phyloP scores from a whole-genome alignment of 2,329 filamentous ascomycete genomes.

The Aspergillus transmontanensis region DNA sequence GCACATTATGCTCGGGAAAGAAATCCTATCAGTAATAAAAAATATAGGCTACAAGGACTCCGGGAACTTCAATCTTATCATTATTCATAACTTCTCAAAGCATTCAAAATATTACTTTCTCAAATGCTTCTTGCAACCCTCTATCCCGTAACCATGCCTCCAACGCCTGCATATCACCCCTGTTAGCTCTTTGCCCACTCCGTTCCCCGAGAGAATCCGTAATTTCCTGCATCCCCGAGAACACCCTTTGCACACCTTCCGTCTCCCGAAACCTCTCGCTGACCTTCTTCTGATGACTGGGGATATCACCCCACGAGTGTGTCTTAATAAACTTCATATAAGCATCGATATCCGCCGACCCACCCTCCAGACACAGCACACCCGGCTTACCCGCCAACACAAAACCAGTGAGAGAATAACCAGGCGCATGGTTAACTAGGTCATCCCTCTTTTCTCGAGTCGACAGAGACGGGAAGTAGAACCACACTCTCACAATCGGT shows the following conservation, averaged over 20 bases:
- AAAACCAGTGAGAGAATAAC: slow-evolving; percentile 60
- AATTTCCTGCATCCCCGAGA: slow-evolving; percentile 36
- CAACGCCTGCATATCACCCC: slow-evolving; percentile 39
- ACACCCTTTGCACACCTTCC: slow-evolving; percentile 44
- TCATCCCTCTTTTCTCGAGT: slow-evolving; percentile 62
- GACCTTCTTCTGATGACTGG: slow-evolving; percentile 64
- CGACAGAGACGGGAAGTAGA: slow-evolving; percentile 65
- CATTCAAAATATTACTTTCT: slow-evolving; percentile 33
- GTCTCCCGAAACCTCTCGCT: slow-evolving; percentile 51
- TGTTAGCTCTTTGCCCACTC: slow-evolving; percentile 36
- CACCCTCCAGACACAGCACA: slow-evolving; percentile 38
- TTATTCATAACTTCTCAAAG: not conserved
- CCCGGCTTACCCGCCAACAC: slow-evolving; percentile 64
- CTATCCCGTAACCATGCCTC: slow-evolving; percentile 31
- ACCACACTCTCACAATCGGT: slow-evolving; percentile 58
- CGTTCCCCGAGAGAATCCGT: slow-evolving; percentile 36
- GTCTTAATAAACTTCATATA: slow-evolving; percentile 68
- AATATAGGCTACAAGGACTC: not conserved
- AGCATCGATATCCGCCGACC: slow-evolving; percentile 52
- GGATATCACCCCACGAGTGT: slow-evolving; percentile 65
- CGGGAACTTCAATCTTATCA: not conserved
- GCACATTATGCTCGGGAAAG: not conserved
- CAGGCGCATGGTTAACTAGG: slow-evolving; percentile 56
- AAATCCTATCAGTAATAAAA: not conserved
- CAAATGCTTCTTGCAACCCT: slow-evolving; percentile 34